Conservation (phyloP, 2,329 filamentous ascomycete genomes). For the Sclerotinia glacialis region DNA sequence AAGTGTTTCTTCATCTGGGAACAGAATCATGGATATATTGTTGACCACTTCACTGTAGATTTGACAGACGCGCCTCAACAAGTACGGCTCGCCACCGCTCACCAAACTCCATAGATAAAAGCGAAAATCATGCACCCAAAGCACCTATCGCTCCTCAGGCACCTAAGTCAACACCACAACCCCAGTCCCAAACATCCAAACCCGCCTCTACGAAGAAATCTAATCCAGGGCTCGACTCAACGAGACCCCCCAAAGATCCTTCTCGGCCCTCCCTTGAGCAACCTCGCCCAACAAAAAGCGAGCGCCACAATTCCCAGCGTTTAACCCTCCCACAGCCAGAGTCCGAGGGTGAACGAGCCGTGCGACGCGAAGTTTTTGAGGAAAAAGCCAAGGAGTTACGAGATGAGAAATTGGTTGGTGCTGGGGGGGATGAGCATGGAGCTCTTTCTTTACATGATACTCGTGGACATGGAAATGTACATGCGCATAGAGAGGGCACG, state of each 20-base stretch:
- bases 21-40: neutral
- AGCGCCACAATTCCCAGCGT: constrained; percentile 30
- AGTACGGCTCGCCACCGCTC: constrained; percentile 9
- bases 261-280: neutral
- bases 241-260: neutral
- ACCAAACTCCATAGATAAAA: neutral
- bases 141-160: neutral
- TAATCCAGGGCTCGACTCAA: neutral
- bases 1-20: neutral
- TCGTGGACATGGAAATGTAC: neutral
- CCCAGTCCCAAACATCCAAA: neutral
- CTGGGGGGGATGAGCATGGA: constrained; percentile 25
- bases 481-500: neutral
- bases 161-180: neutral
- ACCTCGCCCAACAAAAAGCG: constrained; percentile 26
- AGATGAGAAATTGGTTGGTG: constrained; percentile 51
- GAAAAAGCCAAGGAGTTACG: constrained; percentile 53
- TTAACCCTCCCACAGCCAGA: constrained; percentile 34
- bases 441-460: neutral
- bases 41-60: neutral
- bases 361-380: constrained; percentile 49
- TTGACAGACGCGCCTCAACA: constrained; percentile 7
- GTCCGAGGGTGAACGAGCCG: constrained; percentile 46
- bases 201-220: neutral
- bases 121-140: neutral